Evolutionary conservation across 768 basidiomycete species (phyloP).

Genomic region (Collybiopsis luxurians): DNA sequence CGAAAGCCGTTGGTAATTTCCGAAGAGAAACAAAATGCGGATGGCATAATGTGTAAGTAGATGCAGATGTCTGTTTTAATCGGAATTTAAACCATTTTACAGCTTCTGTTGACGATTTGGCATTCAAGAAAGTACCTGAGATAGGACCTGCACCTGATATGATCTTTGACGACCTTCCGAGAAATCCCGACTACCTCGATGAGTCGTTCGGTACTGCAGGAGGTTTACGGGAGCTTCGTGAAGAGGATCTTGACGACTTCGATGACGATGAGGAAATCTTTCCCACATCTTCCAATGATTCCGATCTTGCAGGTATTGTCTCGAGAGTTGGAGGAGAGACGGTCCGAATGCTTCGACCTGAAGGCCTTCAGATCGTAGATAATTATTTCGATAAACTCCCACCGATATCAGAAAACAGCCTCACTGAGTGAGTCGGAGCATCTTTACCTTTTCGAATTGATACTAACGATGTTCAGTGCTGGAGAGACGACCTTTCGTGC

Average conservation of each 20-base stretch:
- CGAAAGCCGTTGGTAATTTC: constrained; percentile 32
- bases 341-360: constrained; percentile 66
- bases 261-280: constrained; percentile 32
- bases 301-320: constrained; percentile 39
- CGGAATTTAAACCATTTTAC: not conserved
- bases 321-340: constrained; percentile 82
- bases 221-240: constrained; percentile 67
- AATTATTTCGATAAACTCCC: constrained; percentile 70
- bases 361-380: constrained; percentile 67
- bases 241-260: constrained; percentile 74
- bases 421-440: constrained; percentile 41
- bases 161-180: constrained; percentile 89
- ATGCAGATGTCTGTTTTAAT: not conserved
- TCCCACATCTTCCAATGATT: constrained; percentile 19
- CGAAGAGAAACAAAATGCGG: constrained; percentile 11
- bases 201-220: constrained; percentile 77
- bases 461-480: constrained; percentile 19
- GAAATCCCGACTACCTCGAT: constrained; percentile 85
- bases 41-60: constrained; percentile 30
- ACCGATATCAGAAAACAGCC: constrained; percentile 46
- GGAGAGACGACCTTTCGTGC: constrained; percentile 51
- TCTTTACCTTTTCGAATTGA: not conserved
- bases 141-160: constrained; percentile 82
- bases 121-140: constrained; percentile 74
- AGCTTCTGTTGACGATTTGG: constrained; percentile 81